Percentiles rank a stretch among this genome's conserved stretches.
These are phyloP conservation scores for Fusarium papillatum DNA, from an alignment of 2,329 filamentous ascomycete genomes.

Conservation along the genomic window DNA sequence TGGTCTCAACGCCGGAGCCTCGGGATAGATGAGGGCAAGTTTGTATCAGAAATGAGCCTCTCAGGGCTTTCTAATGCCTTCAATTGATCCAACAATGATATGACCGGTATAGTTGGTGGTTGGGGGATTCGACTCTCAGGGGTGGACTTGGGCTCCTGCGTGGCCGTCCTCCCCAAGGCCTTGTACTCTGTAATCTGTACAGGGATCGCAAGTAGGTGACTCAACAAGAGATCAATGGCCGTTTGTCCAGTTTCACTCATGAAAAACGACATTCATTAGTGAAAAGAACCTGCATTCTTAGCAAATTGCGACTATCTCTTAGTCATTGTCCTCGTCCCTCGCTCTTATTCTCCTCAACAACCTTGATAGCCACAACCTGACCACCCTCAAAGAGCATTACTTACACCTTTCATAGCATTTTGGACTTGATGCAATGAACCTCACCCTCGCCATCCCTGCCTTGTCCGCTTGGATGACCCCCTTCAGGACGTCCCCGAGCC, in stretches of 20 bases:
- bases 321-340: no score
- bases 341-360: no score
- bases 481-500: no score
- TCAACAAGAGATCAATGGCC: background rate
- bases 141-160: background rate
- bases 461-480: no score
- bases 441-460: no score
- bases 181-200: background rate
- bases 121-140: background rate
- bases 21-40: background rate
- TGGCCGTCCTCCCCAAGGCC: background rate
- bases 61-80: background rate
- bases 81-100: background rate
- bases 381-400: no score
- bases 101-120: background rate
- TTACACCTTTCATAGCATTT: no score
- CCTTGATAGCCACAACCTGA: no score
- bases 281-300: background rate
- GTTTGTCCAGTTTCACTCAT: background rate
- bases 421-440: no score
- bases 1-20: background rate
- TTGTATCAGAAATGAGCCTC: fast-evolving
- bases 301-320: no score
- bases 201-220: background rate
- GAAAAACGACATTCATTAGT: background rate